Evolutionary conservation across 2,329 filamentous ascomycete species (phyloP).

Genomic region (Myriangium duriaei): DNA sequence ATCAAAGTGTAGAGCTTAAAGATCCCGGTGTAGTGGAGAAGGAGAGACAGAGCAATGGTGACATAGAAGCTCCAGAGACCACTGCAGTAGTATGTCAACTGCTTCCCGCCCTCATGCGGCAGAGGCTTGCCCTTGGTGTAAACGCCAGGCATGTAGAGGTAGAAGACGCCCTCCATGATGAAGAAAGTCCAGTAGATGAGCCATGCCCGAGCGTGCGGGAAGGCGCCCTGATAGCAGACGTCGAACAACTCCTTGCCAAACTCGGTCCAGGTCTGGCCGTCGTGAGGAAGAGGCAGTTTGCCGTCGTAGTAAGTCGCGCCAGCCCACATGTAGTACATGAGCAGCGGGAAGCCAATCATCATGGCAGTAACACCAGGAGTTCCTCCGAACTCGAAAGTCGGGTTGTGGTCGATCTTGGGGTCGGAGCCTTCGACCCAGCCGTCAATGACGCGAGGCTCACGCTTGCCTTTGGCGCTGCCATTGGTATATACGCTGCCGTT

Average conservation of each 20-base stretch:
- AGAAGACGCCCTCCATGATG: slow-evolving; percentile 69
- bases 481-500: slow-evolving; percentile 19
- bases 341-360: slow-evolving; percentile 83
- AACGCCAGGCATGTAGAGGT: slow-evolving; percentile 76
- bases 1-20: slow-evolving; percentile 88
- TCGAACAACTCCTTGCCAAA: slow-evolving; percentile 60
- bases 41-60: slow-evolving; percentile 59
- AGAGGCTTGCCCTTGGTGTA: slow-evolving; percentile 82
- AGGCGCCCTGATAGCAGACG: slow-evolving; percentile 73
- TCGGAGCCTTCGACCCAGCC: slow-evolving; percentile 25
- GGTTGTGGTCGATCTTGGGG: slow-evolving; percentile 33
- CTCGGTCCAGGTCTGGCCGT: slow-evolving; percentile 50
- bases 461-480: slow-evolving; percentile 24
- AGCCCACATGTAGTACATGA: slow-evolving; percentile 99
- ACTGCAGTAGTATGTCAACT: slow-evolving; percentile 90
- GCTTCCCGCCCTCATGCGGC: slow-evolving; percentile 67
- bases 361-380: slow-evolving; percentile 65
- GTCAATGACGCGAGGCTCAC: slow-evolving; percentile 28
- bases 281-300: slow-evolving; percentile 53
- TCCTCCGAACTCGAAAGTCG: slow-evolving; percentile 72
- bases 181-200: slow-evolving; percentile 90
- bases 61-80: slow-evolving; percentile 77
- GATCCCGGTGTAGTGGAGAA: slow-evolving; percentile 66
- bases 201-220: slow-evolving; percentile 73
- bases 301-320: slow-evolving; percentile 88